phyloP scores from a whole-genome alignment of 2,329 filamentous ascomycete genomes.

The Hypoxylon sp. region DNA sequence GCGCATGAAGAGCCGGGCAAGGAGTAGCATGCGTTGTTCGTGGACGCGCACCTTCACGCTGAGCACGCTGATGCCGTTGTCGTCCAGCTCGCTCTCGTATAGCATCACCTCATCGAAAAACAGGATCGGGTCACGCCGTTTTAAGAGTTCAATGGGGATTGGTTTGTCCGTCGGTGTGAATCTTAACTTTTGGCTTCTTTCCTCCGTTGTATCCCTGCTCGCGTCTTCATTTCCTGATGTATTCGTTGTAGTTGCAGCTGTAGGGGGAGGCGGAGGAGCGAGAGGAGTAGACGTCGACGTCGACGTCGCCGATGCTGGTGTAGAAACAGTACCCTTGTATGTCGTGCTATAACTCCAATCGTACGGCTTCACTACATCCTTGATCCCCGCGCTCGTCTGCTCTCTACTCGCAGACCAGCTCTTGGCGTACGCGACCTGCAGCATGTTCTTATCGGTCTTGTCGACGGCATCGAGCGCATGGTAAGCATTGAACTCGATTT shows the following conservation, averaged over 20 bases:
- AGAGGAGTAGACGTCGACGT: background rate
- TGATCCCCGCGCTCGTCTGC: constrained; percentile 87
- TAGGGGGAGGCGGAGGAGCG: constrained; percentile 10
- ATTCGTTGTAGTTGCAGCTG: background rate
- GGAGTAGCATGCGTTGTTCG: constrained; percentile 86
- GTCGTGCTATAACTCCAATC: constrained; percentile 98
- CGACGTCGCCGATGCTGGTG: constrained; percentile 24
- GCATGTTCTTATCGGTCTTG: constrained; percentile 91
- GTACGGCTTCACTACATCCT: constrained; percentile 94
- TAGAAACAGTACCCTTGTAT: constrained; percentile 80
- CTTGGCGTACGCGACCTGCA: constrained; percentile 92
- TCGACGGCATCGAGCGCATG: constrained; percentile 92
- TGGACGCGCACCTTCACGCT: constrained; percentile 95
- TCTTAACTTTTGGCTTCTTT: background rate
- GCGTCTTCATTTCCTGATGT: background rate
- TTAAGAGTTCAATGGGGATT: constrained; percentile 89
- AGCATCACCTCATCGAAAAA: constrained; percentile 98
- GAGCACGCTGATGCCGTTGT: constrained; percentile 93
- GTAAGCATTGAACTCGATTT: constrained; percentile 84
- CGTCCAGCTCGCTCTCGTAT: constrained; percentile 97
- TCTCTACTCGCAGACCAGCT: constrained; percentile 82
- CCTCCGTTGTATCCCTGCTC: constrained; percentile 2
- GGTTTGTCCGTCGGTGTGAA: constrained; percentile 56
- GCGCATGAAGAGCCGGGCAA: constrained; percentile 91
- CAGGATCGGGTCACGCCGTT: constrained; percentile 90